phyloP scores from a whole-genome alignment of 2,329 filamentous ascomycete genomes.

The Fusarium sororula region DNA sequence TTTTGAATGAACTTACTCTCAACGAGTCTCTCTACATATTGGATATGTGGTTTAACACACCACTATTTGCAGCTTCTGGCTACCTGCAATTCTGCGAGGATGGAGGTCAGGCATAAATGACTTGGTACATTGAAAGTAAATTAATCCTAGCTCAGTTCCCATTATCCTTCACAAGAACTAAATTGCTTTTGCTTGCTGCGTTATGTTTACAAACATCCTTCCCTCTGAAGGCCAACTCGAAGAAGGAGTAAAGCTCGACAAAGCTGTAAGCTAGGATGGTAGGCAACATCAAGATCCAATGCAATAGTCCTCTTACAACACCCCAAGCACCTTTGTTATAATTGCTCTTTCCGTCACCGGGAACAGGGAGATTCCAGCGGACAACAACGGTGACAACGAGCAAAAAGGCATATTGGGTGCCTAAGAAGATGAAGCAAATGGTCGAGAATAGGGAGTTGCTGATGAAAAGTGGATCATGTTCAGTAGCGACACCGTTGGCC shows the following conservation, averaged over 20 bases:
- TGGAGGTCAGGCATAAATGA: fast-evolving
- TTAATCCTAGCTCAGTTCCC: background rate
- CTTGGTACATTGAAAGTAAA: background rate
- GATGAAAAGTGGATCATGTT: constrained; percentile 14
- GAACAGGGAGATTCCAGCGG: constrained; percentile 12
- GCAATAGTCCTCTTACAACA: constrained; percentile 4
- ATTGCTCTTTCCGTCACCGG: background rate
- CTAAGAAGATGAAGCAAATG: constrained; percentile 19
- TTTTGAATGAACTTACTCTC: too few relatives aligned
- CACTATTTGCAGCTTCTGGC: background rate
- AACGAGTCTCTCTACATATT: background rate
- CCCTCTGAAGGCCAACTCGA: constrained; percentile 23
- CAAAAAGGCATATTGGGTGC: constrained; percentile 15
- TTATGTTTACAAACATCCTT: constrained; percentile 28
- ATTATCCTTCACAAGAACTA: background rate
- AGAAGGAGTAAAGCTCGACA: constrained; percentile 30
- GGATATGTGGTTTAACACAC: background rate
- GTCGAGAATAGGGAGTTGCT: constrained; percentile 4
- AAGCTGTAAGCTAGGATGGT: constrained; percentile 29
- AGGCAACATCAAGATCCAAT: constrained; percentile 29
- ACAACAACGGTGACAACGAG: constrained; percentile 14
- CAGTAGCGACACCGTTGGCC: background rate
- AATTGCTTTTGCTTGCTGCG: constrained; percentile 21
- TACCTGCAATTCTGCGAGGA: background rate
- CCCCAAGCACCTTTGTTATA: constrained; percentile 11